Evolutionary conservation across 2,329 filamentous ascomycete genomes (phyloP), one percentile per base, ranked within the genome.

Genomic region (Xylariaceae sp.): DNA sequence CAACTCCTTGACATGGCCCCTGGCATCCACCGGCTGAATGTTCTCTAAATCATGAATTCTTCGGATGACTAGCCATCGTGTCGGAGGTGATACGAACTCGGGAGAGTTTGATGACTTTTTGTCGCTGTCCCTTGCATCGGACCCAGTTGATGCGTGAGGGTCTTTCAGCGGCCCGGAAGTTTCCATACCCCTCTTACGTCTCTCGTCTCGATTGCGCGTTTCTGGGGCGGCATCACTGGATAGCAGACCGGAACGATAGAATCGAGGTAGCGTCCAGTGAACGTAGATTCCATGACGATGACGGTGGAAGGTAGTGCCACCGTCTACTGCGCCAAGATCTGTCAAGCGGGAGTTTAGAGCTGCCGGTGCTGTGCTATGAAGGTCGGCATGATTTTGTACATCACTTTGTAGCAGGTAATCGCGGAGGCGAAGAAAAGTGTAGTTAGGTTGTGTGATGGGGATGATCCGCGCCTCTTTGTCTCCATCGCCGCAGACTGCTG

Each of bases 361-460:
- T 0, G 67, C 60, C 0, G 70, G 71, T 0, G 59, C 48, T 1
- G 70, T 53, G 31, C 61, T 63, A 62, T 76, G 71, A n/a, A 53
- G 57, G 51, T 75, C 72, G 6, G 62, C 60, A 19, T 68, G 66
- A 13, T 65, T 55, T 12, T 69, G 60, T 1, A 78, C 55, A 54
- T 77, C 75, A 39, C 56, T 64, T 45, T 73, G 67, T 5, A 74
- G 53, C 1, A 69, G n/a, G 34, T 65, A 57, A 28, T 66, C 60
- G 12, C 71, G 62, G 2, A 76, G 63, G 1, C 73, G 70, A 0
- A 77, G 60, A 42, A 69, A 72, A 0, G 69, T 73, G 62, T 76
- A 78, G 63, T 77, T 75, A 6, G 75, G 75, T 52, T 77, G 74
- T 1, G 69, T 71, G 42, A 76, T 71, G 28, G 75, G 74, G 1